Conservation (phyloP, 768 basidiomycete genomes). For the Mycena venus region DNA sequence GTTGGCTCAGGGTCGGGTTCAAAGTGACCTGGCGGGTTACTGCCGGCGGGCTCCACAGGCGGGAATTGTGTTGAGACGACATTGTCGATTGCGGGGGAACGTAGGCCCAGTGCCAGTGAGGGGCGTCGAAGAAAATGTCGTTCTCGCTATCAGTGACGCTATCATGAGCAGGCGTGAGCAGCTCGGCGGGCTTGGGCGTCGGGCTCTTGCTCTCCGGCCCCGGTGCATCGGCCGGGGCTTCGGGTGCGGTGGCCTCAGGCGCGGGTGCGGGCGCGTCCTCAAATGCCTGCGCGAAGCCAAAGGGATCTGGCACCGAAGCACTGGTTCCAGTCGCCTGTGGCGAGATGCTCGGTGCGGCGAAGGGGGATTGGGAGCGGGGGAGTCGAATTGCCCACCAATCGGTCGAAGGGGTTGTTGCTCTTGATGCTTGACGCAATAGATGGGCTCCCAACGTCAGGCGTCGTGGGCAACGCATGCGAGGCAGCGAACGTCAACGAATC, state of each 20-base stretch:
- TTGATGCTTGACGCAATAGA: conserved; percentile 62
- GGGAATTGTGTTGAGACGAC: conserved; percentile 26
- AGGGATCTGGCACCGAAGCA: conserved; percentile 40
- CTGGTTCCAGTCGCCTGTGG: conserved; percentile 51
- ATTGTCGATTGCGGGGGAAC: conserved; percentile 55
- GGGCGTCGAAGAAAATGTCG: conserved; percentile 37
- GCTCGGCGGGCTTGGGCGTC: conserved; percentile 8
- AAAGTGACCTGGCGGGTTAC: conserved; percentile 19
- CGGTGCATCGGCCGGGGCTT: neutral
- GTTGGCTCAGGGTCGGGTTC: conserved; percentile 28
- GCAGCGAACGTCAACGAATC: conserved; percentile 73
- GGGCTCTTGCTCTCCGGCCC: conserved; percentile 9
- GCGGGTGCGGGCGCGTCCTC: conserved; percentile 19
- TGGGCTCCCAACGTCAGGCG: conserved; percentile 74
- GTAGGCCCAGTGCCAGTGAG: conserved; percentile 53
- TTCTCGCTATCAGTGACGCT: conserved; percentile 30
- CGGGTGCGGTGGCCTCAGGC: conserved; percentile 13
- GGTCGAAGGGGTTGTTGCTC: conserved; percentile 95
- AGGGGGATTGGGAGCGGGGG: conserved; percentile 73
- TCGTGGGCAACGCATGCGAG: conserved; percentile 77
- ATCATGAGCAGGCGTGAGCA: neutral
- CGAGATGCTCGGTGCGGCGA: conserved; percentile 59
- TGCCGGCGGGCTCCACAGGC: neutral
- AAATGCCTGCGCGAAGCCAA: conserved; percentile 43
- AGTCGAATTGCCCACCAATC: conserved; percentile 63